These are phyloP conservation scores for Mallotus repandus DNA, from an alignment of 441 rosid genomes.

Conservation along the genomic window DNA sequence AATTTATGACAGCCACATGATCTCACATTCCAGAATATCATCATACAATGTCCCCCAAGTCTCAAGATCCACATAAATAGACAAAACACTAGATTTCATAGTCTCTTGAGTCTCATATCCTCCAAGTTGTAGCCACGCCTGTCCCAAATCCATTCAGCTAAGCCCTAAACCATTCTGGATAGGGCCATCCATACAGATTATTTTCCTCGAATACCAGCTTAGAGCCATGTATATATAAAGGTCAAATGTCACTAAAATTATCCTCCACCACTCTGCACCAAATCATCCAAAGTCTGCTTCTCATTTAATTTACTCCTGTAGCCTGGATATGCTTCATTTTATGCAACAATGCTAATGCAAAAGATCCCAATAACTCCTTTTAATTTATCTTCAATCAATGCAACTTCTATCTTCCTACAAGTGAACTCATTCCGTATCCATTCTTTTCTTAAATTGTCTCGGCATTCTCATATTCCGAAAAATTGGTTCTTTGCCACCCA, in stretches of 20 bases:
- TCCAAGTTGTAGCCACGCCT: neutral
- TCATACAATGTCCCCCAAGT: neutral
- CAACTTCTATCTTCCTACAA: neutral
- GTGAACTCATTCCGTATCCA: neutral
- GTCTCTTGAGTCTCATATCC: neutral
- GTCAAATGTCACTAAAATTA: neutral
- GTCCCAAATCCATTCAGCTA: neutral
- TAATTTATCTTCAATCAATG: neutral
- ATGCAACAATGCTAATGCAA: neutral
- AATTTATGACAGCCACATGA: neutral
- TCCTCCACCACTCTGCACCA: neutral
- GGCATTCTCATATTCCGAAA: neutral
- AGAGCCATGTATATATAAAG: neutral
- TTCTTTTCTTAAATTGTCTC: neutral
- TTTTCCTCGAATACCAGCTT: neutral
- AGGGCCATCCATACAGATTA: neutral
- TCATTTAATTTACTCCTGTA: neutral
- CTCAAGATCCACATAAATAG: neutral
- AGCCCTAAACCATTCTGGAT: too few species aligned
- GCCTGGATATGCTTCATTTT: neutral
- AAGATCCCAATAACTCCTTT: neutral
- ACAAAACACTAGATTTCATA: neutral
- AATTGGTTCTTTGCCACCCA: too few species aligned
- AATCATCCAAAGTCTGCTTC: neutral
- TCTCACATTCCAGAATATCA: neutral